These are phyloP conservation scores for Clonostachys sp. DNA, from an alignment of 2,329 filamentous ascomycete genomes.

Conservation along the genomic window DNA sequence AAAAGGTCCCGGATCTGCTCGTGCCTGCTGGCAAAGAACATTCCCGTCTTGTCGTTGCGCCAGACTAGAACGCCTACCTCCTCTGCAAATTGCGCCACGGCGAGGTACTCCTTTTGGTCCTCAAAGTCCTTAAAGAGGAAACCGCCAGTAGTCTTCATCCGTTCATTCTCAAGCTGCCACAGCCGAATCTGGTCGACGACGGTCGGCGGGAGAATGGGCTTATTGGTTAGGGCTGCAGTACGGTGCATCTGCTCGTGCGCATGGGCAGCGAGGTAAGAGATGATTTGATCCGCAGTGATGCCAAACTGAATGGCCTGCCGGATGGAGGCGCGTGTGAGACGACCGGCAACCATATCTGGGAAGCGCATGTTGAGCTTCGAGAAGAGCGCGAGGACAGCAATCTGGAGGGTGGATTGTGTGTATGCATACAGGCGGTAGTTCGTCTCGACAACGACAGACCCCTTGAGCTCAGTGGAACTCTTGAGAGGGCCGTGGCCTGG, in stretches of 20 bases:
- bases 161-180: constrained; percentile 96
- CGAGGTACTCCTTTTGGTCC: constrained; percentile 63
- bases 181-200: constrained; percentile 96
- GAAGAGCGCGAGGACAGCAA: constrained; percentile 89
- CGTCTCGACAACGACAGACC: constrained; percentile 94
- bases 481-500: constrained; percentile 23
- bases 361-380: constrained; percentile 84
- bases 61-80: constrained; percentile 88
- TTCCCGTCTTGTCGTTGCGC: constrained; percentile 72
- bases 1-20: constrained; percentile 85
- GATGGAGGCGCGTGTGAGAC: constrained; percentile 84
- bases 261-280: constrained; percentile 85
- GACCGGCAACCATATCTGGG: constrained; percentile 88
- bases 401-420: constrained; percentile 89
- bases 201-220: constrained; percentile 82
- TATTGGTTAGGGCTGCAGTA: constrained; percentile 48
- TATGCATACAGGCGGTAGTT: constrained; percentile 98
- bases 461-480: constrained; percentile 46
- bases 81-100: constrained; percentile 73
- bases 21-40: constrained; percentile 89
- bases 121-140: constrained; percentile 90
- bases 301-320: constrained; percentile 82
- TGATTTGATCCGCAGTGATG: constrained; percentile 94
- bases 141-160: constrained; percentile 79
- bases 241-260: constrained; percentile 92